Conservation (phyloP, 345 rosid species). For the Gossypium bickii region DNA sequence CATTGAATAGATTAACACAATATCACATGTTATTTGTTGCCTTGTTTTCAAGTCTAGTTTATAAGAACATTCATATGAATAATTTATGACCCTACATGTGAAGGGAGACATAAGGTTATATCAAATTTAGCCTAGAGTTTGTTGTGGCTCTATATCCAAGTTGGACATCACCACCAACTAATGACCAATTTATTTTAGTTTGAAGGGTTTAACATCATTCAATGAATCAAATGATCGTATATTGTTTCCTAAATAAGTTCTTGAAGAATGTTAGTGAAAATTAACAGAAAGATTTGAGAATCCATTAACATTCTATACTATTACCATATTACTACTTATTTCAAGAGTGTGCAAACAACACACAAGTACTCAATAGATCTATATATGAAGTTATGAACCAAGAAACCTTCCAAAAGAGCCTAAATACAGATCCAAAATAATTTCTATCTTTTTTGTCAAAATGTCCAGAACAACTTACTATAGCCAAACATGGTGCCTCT, state of each 20-base stretch:
- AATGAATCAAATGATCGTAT: background rate
- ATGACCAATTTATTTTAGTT: background rate
- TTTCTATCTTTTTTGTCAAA: background rate
- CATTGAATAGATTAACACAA: background rate
- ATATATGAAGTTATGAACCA: background rate
- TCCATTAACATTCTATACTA: background rate
- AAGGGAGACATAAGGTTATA: background rate
- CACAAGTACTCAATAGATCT: background rate
- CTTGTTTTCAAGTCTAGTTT: background rate
- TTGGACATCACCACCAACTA: background rate
- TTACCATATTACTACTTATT: background rate
- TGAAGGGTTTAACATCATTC: background rate
- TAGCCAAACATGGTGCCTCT: constrained; percentile 99
- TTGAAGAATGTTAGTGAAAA: background rate
- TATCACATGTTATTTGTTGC: background rate
- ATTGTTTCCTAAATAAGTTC: background rate
- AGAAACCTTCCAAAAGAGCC: background rate
- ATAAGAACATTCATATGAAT: background rate
- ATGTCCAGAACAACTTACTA: constrained; percentile 51
- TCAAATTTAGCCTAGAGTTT: background rate
- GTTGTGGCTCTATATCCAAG: background rate
- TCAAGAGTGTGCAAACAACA: background rate
- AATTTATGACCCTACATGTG: background rate
- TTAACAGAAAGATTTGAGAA: background rate
- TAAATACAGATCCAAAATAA: background rate